phyloP scores from a whole-genome alignment of 495 filamentous ascomycete genomes.

The Oidiodendron maius region DNA sequence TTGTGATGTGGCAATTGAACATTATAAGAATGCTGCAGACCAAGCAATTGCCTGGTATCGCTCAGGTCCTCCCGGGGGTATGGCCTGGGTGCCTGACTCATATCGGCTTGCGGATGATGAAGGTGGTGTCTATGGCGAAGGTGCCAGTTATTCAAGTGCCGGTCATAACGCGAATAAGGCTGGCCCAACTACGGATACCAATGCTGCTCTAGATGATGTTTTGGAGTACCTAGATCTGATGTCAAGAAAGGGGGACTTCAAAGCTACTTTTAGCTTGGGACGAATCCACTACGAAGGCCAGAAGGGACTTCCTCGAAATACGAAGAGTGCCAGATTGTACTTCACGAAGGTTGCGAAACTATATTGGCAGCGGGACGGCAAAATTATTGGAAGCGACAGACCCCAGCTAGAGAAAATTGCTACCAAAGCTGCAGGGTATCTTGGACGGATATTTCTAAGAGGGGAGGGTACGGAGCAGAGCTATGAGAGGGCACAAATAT shows the following conservation, averaged over 20 bases:
- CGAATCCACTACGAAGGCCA: slow-evolving; percentile 89
- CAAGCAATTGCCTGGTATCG: slow-evolving; percentile 83
- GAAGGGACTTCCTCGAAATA: slow-evolving; percentile 64
- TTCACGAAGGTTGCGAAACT: slow-evolving; percentile 76
- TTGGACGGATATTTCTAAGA: slow-evolving; percentile 88
- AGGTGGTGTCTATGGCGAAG: slow-evolving; percentile 92
- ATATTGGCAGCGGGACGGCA: slow-evolving; percentile 81
- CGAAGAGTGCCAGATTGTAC: slow-evolving; percentile 69
- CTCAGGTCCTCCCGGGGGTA: slow-evolving; percentile 87
- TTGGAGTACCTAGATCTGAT: slow-evolving; percentile 92
- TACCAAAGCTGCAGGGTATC: slow-evolving; percentile 81
- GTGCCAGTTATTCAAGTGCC: slow-evolving; percentile 84
- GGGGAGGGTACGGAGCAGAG: slow-evolving; percentile 85
- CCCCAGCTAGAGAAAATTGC: slow-evolving; percentile 71
- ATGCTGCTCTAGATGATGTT: slow-evolving; percentile 85
- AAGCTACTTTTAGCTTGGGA: slow-evolving; percentile 83
- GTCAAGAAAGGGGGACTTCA: slow-evolving; percentile 88
- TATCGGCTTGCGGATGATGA: slow-evolving; percentile 82
- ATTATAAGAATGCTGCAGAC: slow-evolving; percentile 91
- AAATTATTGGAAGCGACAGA: slow-evolving; percentile 47
- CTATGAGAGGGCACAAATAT: slow-evolving; percentile 66
- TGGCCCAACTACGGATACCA: slow-evolving; percentile 60
- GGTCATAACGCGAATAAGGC: slow-evolving; percentile 76
- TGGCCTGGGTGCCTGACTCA: slow-evolving; percentile 63
- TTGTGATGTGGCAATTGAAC: slow-evolving; percentile 77